Evolutionary conservation across 2,329 filamentous ascomycete species (phyloP).

Genomic region (Colletotrichum sp.): DNA sequence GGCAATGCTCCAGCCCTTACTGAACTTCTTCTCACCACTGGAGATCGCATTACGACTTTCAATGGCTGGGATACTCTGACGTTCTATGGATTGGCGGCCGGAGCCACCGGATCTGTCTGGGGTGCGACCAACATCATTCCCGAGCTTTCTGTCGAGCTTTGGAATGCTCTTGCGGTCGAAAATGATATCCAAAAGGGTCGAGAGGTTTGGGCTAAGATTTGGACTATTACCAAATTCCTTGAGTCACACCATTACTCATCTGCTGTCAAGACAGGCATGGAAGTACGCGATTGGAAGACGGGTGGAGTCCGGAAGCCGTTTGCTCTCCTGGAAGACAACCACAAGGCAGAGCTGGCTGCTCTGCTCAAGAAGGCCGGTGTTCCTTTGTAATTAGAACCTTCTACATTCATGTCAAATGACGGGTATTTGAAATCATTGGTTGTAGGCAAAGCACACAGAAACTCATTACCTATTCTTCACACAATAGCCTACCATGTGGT

Average conservation of each 20-base stretch:
- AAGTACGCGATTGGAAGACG: slow-evolving; percentile 47
- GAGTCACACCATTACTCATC: slow-evolving; percentile 51
- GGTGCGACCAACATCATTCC: slow-evolving; percentile 55
- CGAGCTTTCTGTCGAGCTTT: slow-evolving; percentile 50
- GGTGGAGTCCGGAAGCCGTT: slow-evolving; percentile 56
- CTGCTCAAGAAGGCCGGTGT: slow-evolving; percentile 43
- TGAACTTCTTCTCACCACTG: slow-evolving; percentile 47
- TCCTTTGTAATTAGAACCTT: neutral
- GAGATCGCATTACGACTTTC: slow-evolving; percentile 46
- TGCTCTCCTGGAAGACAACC: slow-evolving; percentile 35
- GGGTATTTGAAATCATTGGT: neutral
- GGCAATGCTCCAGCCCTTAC: slow-evolving; percentile 54
- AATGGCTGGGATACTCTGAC: slow-evolving; percentile 60
- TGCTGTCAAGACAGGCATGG: slow-evolving; percentile 54
- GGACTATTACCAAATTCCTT: slow-evolving; percentile 53
- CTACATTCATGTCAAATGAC: neutral
- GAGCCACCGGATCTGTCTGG: slow-evolving; percentile 54
- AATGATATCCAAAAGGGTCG: slow-evolving; percentile 45
- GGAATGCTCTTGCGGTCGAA: slow-evolving; percentile 46
- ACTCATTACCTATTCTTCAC: neutral
- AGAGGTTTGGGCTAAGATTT: slow-evolving; percentile 53
- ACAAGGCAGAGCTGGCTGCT: slow-evolving; percentile 36
- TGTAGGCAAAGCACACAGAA: neutral
- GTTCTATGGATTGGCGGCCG: slow-evolving; percentile 55
- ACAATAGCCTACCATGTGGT: neutral